These are phyloP conservation scores for Annona cherimola DNA, from an alignment of 164 flowering plant genomes.

Conservation along the genomic window DNA sequence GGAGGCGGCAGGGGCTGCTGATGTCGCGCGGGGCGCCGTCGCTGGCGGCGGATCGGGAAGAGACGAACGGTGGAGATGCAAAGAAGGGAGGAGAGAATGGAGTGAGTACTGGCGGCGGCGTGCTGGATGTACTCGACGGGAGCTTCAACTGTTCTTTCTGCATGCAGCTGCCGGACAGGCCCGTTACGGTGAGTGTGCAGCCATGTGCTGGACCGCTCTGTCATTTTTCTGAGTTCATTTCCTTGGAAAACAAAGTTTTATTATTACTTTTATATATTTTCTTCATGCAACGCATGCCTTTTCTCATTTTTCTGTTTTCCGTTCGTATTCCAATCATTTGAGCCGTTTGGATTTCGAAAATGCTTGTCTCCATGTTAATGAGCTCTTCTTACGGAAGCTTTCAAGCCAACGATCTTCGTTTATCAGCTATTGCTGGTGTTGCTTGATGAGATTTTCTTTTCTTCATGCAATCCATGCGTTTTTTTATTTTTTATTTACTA, in stretches of 20 bases:
- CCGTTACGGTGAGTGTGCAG: slow-evolving; percentile 56
- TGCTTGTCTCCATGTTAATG: background rate
- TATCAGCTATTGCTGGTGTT: no score
- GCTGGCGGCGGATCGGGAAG: background rate
- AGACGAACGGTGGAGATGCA: slow-evolving; percentile 25
- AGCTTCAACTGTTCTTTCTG: slow-evolving; percentile 62
- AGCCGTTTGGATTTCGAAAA: background rate
- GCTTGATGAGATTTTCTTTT: no score
- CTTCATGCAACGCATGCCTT: background rate
- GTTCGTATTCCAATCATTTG: background rate
- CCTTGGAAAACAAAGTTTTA: no score
- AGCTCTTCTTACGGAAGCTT: background rate
- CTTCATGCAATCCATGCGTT: no score
- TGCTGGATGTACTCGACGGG: slow-evolving; percentile 36
- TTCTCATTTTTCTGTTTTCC: background rate
- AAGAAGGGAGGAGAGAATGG: slow-evolving; percentile 5
- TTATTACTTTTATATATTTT: no score
- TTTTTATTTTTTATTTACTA: no score
- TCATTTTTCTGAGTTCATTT: background rate
- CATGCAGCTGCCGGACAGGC: slow-evolving; percentile 70
- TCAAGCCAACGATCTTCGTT: no score
- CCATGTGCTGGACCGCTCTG: background rate
- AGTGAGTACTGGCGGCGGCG: slow-evolving; percentile 18
- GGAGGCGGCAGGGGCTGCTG: slow-evolving; percentile 61
- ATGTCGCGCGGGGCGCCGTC: slow-evolving; percentile 15